A percentile compares a stretch with the other conserved stretches of the same genome.
Evolutionary conservation across 2,329 filamentous ascomycete species (phyloP).

Genomic region (Cladosporium sp.): DNA sequence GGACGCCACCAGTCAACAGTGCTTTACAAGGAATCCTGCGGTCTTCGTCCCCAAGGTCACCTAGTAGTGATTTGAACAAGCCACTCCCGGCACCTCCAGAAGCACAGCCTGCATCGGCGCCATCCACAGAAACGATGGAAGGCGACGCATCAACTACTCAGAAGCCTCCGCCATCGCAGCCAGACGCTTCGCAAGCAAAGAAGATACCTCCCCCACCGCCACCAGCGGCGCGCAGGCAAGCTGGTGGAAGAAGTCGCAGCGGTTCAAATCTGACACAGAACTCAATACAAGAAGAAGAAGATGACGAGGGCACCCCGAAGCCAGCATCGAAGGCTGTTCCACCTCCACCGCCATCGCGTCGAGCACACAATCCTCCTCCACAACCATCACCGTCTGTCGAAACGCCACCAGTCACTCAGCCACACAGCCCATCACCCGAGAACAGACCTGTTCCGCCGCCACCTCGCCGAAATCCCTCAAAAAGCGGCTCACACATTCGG

Average conservation of each 20-base stretch:
- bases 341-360: constrained; percentile 27
- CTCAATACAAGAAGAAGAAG: constrained; percentile 10
- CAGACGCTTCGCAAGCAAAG: constrained; percentile 3
- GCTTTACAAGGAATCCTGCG: constrained; percentile 20
- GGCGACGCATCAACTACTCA: background rate
- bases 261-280: constrained; percentile 13
- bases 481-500: constrained; percentile 16
- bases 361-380: constrained; percentile 14
- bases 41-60: constrained; percentile 32
- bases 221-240: constrained; percentile 15
- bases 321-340: constrained; percentile 20
- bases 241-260: constrained; percentile 8
- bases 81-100: constrained; percentile 52
- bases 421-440: constrained; percentile 1
- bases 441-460: constrained; percentile 23
- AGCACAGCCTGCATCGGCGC: background rate
- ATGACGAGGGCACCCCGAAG: constrained; percentile 13
- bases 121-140: background rate
- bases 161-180: background rate
- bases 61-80: constrained; percentile 54
- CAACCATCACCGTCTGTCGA: constrained; percentile 12
- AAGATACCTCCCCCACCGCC: constrained; percentile 54
- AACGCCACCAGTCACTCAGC: constrained; percentile 11
- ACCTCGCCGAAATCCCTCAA: constrained; percentile 24
- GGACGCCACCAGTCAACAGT: constrained; percentile 18